These are phyloP conservation scores for Tuber microsphaerosporum DNA, from an alignment of 495 filamentous ascomycete genomes.

Conservation along the genomic window DNA sequence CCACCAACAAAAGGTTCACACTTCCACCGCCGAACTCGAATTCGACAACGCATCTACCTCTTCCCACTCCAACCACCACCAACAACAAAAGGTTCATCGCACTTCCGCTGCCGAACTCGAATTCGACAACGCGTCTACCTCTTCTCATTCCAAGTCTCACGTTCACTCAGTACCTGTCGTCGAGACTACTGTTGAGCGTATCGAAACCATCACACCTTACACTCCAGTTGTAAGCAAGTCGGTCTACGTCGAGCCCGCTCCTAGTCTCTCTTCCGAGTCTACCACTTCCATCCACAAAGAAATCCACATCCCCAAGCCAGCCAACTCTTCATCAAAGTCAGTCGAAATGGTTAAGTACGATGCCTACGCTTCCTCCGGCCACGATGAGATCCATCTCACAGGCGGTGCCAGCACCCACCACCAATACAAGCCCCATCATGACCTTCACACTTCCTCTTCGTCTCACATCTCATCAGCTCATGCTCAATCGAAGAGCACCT, in stretches of 20 bases:
- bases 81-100: not conserved
- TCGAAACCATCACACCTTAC: slow-evolving; percentile 10
- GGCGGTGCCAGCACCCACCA: slow-evolving; percentile 5
- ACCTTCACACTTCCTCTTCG: slow-evolving; percentile 25
- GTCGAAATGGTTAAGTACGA: slow-evolving; percentile 43
- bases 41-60: slow-evolving; percentile 18
- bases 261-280: slow-evolving; percentile 10
- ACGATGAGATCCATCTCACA: slow-evolving; percentile 19
- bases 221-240: slow-evolving; percentile 1
- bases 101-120: slow-evolving; percentile 3
- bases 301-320: slow-evolving; percentile 1
- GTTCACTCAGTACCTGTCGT: slow-evolving; percentile 10
- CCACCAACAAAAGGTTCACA: slow-evolving; percentile 23
- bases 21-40: slow-evolving; percentile 5
- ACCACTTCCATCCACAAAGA: slow-evolving; percentile 17
- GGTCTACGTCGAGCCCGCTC: slow-evolving; percentile 7
- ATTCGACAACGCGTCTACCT: slow-evolving; percentile 18
- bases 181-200: slow-evolving; percentile 8
- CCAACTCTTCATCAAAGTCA: not conserved
- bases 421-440: slow-evolving; percentile 18
- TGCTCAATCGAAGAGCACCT: slow-evolving; percentile 61
- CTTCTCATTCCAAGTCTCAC: slow-evolving; percentile 11
- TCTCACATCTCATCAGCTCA: slow-evolving; percentile 43
- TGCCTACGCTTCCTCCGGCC: slow-evolving; percentile 19
- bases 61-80: slow-evolving; percentile 6